phyloP scores from a whole-genome alignment of 495 filamentous ascomycete genomes.

The Hypoxylon crocopeplum region DNA sequence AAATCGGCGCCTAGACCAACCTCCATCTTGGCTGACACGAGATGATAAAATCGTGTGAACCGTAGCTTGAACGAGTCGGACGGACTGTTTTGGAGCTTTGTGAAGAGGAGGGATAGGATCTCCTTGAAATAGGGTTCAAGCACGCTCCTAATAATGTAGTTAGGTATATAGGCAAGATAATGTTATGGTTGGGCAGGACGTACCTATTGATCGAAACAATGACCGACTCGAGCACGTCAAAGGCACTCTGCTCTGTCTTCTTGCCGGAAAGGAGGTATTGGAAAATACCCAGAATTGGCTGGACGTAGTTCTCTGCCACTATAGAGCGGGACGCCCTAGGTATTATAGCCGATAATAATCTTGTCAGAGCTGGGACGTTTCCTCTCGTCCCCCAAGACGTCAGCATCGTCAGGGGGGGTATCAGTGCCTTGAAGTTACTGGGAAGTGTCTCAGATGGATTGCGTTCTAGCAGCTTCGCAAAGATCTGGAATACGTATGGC shows the following conservation, averaged over 20 bases:
- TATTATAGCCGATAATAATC: conserved; percentile 84
- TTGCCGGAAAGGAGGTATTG: conserved; percentile 77
- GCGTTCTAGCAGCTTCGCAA: conserved; percentile 84
- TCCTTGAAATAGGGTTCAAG: conserved; percentile 78
- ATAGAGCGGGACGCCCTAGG: conserved; percentile 75
- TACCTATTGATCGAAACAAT: conserved; percentile 73
- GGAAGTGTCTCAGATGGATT: conserved; percentile 76
- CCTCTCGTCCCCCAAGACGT: conserved; percentile 86
- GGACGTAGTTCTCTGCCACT: conserved; percentile 71
- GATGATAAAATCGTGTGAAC: conserved; percentile 91
- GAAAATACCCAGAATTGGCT: conserved; percentile 87
- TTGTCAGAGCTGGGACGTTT: conserved; percentile 88
- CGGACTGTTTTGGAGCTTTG: conserved; percentile 73
- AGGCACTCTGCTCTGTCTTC: conserved; percentile 81
- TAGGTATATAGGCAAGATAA: conserved; percentile 30
- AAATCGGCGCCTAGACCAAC: conserved; percentile 86
- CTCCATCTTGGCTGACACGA: conserved; percentile 78
- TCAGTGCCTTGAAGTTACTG: conserved; percentile 75
- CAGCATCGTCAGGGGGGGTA: conserved; percentile 76
- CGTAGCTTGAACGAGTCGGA: conserved; percentile 82
- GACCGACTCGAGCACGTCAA: conserved; percentile 86
- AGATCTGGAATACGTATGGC: conserved; percentile 95
- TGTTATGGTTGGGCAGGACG: conserved; percentile 39
- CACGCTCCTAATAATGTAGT: conserved; percentile 53
- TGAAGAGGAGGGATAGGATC: conserved; percentile 83